Conservation (phyloP, 2,329 filamentous ascomycete species). For the Verticillium nonalfalfae region DNA sequence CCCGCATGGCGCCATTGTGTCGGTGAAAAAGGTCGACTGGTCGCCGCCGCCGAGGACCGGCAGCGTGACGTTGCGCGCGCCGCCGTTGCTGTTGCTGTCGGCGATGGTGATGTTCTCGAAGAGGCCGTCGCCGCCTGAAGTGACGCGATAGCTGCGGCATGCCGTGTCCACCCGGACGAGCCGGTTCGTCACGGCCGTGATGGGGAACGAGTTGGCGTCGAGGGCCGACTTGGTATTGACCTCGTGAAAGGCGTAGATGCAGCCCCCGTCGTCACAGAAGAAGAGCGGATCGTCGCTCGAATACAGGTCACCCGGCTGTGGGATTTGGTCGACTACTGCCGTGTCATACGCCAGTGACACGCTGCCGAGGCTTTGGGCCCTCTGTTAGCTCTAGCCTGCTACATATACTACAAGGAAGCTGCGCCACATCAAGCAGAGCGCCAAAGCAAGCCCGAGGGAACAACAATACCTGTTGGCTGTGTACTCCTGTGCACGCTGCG, state of each 20-base stretch:
- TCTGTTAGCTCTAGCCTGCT: neutral
- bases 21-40: slow-evolving; percentile 30
- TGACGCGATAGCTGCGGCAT: slow-evolving; percentile 24
- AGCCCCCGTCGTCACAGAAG: slow-evolving; percentile 11
- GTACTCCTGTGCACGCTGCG: slow-evolving; percentile 27
- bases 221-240: slow-evolving; percentile 5
- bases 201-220: slow-evolving; percentile 5
- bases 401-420: too few species aligned
- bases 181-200: slow-evolving; percentile 24
- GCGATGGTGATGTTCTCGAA: slow-evolving; percentile 17
- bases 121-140: slow-evolving; percentile 22
- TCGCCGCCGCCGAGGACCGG: slow-evolving; percentile 20
- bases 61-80: slow-evolving; percentile 12
- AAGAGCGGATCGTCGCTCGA: slow-evolving; percentile 19
- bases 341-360: slow-evolving; percentile 23
- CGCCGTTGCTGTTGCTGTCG: slow-evolving; percentile 10
- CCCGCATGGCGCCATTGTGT: slow-evolving; percentile 15
- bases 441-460: neutral
- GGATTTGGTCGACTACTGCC: slow-evolving; percentile 12
- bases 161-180: slow-evolving; percentile 19
- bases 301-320: slow-evolving; percentile 21
- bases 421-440: too few species aligned
- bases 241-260: slow-evolving; percentile 32
- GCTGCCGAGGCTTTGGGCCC: slow-evolving; percentile 27
- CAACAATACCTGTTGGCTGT: slow-evolving; percentile 30